A percentile compares a stretch with the other conserved stretches of the same genome.
Conservation (phyloP, 2,329 filamentous ascomycete species). For the Byssoonygena ceratinophila region DNA sequence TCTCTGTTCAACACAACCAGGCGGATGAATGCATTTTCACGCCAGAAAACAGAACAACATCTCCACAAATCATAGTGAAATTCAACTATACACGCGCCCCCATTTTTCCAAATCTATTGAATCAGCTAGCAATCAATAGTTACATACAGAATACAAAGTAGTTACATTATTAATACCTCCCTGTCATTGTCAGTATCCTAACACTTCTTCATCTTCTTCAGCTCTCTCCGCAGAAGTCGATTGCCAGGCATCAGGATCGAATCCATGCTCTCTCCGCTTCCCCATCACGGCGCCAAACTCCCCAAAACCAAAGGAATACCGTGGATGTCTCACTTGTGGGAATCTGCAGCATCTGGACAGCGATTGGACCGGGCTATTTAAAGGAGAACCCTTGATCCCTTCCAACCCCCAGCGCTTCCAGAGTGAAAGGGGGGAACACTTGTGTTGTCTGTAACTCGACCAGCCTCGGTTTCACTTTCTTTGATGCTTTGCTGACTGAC, state of each 20-base stretch:
- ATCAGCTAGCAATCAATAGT: conserved; percentile 1
- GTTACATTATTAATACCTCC: background rate
- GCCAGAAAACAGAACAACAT: background rate
- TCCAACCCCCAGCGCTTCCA: background rate
- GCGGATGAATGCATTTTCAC: background rate
- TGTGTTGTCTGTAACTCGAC: background rate
- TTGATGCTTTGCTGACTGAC: background rate
- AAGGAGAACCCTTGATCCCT: background rate
- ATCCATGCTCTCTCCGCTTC: background rate
- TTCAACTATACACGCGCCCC: background rate
- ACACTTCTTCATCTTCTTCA: too few species aligned
- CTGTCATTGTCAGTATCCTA: too few species aligned
- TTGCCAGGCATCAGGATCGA: too few species aligned
- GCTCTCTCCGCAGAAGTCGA: too few species aligned
- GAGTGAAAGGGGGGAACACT: background rate
- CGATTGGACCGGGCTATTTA: conserved; percentile 7
- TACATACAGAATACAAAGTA: too few species aligned
- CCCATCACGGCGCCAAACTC: conserved; percentile 2
- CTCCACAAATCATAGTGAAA: background rate
- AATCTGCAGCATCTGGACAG: background rate
- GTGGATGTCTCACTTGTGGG: conserved; percentile 6
- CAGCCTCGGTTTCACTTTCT: background rate
- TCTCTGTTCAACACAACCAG: background rate
- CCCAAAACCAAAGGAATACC: background rate
- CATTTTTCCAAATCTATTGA: background rate